Evolutionary conservation across 1,139 yeast species (phyloP).

Genomic region (Pichia sp.): DNA sequence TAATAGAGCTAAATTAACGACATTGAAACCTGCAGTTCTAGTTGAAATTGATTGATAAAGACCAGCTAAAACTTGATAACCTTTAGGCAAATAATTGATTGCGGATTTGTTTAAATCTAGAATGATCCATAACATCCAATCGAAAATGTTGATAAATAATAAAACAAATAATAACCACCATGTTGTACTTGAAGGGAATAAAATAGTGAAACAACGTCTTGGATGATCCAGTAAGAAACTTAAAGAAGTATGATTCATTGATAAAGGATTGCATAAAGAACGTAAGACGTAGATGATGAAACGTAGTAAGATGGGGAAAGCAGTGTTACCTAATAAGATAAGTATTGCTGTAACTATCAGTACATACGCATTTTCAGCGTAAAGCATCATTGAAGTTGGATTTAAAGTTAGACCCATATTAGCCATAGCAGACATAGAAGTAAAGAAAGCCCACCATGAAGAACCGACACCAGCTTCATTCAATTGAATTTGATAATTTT

Average conservation of each 20-base stretch:
- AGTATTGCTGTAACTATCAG: conserved; percentile 58
- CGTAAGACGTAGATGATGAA: conserved; percentile 74
- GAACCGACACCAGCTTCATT: conserved; percentile 55
- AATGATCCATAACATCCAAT: conserved; percentile 69
- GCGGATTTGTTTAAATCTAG: conserved; percentile 56
- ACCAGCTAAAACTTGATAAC: conserved; percentile 71
- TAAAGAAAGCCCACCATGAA: conserved; percentile 90
- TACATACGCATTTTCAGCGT: conserved; percentile 55
- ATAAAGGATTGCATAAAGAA: conserved; percentile 58
- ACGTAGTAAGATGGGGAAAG: conserved; percentile 77
- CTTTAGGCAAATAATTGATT: conserved; percentile 47
- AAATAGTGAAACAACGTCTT: conserved; percentile 86
- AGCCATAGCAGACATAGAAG: conserved; percentile 69
- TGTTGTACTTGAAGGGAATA: conserved; percentile 88
- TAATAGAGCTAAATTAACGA: conserved; percentile 57
- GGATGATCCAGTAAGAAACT: conserved; percentile 92
- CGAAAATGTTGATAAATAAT: conserved; percentile 64
- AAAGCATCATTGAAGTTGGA: conserved; percentile 67
- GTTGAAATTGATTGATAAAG: conserved; percentile 87
- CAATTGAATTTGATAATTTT: conserved; percentile 38
- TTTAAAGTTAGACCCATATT: conserved; percentile 81
- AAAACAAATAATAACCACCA: conserved; percentile 87
- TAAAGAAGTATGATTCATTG: conserved; percentile 64
- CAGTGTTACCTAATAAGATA: conserved; percentile 86
- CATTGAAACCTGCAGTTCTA: conserved; percentile 86